Evolutionary conservation across 2,329 filamentous ascomycete genomes (phyloP).

Genomic region (Dactylonectria estremocensis): DNA sequence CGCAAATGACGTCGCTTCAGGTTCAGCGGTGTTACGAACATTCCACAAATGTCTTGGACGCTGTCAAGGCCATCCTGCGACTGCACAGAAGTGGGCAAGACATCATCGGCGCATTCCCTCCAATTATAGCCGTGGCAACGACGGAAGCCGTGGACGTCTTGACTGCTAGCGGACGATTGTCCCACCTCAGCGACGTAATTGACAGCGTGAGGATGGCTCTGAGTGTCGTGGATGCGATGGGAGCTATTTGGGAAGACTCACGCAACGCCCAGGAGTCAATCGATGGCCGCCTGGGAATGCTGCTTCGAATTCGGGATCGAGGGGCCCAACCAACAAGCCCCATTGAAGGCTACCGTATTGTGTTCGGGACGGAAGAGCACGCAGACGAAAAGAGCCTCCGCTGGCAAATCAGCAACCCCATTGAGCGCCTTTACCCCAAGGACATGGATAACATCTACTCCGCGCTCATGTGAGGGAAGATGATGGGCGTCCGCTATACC

Average conservation of each 20-base stretch:
- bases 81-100: slow-evolving; percentile 52
- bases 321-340: slow-evolving; percentile 48
- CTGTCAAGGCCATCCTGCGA: slow-evolving; percentile 60
- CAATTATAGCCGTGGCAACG: slow-evolving; percentile 74
- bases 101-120: slow-evolving; percentile 64
- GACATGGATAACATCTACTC: slow-evolving; percentile 58
- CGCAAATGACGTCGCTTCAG: slow-evolving; percentile 60
- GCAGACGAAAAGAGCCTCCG: slow-evolving; percentile 48
- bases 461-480: slow-evolving; percentile 40
- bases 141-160: slow-evolving; percentile 77
- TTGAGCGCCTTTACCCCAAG: slow-evolving; percentile 54
- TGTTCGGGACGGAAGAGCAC: slow-evolving; percentile 46
- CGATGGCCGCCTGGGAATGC: slow-evolving; percentile 53
- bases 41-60: slow-evolving; percentile 66
- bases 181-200: slow-evolving; percentile 66
- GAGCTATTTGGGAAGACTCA: slow-evolving; percentile 73
- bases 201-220: slow-evolving; percentile 68
- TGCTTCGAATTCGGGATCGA: slow-evolving; percentile 54
- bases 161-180: slow-evolving; percentile 70
- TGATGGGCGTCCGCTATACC: not conserved
- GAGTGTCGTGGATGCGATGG: slow-evolving; percentile 69
- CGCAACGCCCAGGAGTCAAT: slow-evolving; percentile 66
- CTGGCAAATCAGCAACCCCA: slow-evolving; percentile 56
- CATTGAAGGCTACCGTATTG: slow-evolving; percentile 51
- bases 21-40: slow-evolving; percentile 66